Percentiles rank a stretch among this genome's conserved stretches.
phyloP scores from a whole-genome alignment of 179 eudicot species.

The Carnegiea gigantea region DNA sequence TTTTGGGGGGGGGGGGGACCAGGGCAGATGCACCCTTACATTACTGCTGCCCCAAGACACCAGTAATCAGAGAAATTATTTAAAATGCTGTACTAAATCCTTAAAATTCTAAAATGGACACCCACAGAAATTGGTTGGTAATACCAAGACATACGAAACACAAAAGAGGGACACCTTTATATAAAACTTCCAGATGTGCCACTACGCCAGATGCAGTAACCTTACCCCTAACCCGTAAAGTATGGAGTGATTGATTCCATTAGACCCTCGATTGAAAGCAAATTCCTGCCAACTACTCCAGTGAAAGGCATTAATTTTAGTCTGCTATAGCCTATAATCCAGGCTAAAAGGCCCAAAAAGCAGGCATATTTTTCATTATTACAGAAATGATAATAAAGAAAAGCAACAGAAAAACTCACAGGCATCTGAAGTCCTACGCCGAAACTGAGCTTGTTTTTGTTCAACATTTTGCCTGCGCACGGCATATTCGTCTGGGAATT shows the following conservation, averaged over 20 bases:
- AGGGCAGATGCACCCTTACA: not conserved
- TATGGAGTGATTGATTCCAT: no score
- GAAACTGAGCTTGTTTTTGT: constrained; percentile 34
- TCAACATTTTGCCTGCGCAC: constrained; percentile 35
- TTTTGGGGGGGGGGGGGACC: no score
- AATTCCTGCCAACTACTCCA: no score
- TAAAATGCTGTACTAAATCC: not conserved
- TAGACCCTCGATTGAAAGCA: no score
- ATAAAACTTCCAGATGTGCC: not conserved
- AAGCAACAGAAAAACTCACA: constrained; percentile 31
- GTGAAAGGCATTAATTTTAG: not conserved
- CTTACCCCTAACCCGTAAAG: no score
- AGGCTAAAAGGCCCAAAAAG: not conserved
- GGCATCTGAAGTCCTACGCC: constrained; percentile 33
- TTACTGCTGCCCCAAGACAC: not conserved
- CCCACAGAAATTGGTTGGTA: not conserved
- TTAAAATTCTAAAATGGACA: not conserved
- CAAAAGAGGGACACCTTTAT: not conserved
- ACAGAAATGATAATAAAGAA: not conserved
- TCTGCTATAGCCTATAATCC: not conserved
- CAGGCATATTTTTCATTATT: no score
- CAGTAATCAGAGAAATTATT: not conserved
- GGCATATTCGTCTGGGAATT: constrained; percentile 53
- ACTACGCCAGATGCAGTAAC: no score
- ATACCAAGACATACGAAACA: not conserved